A percentile compares a stretch with the other conserved stretches of the same genome.
Conservation (phyloP, 306 rosid species). For the Cicer cuneatum region DNA sequence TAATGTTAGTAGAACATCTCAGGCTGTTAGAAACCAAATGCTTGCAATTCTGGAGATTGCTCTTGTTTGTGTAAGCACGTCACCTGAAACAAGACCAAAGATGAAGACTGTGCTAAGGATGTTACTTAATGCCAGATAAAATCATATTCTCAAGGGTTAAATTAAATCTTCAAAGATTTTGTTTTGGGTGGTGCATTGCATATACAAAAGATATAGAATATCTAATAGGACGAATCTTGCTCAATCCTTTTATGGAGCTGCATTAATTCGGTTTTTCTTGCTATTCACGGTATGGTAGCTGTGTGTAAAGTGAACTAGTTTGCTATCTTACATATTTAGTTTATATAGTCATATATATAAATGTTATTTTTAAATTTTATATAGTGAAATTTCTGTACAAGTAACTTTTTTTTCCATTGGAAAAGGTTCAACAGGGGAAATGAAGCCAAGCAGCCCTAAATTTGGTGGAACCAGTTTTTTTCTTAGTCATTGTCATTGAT, state of each 20-base stretch:
- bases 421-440: not conserved
- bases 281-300: not conserved
- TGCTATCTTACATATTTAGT: not conserved
- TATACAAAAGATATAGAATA: conserved; percentile 35
- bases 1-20: conserved; percentile 68
- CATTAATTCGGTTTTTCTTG: conserved; percentile 27
- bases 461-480: not conserved
- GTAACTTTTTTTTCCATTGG: not conserved
- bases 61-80: conserved; percentile 63
- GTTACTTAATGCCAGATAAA: conserved; percentile 81
- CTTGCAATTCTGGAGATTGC: conserved; percentile 73
- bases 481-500: not conserved
- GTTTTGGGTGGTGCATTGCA: not conserved
- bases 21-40: conserved; percentile 73
- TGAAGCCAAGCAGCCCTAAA: not conserved
- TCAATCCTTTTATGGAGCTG: conserved; percentile 24
- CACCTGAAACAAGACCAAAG: conserved; percentile 82
- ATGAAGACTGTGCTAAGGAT: conserved; percentile 78
- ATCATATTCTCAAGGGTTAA: not conserved
- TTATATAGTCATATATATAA: not conserved
- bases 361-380: not conserved
- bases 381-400: not conserved
- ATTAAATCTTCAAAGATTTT: not conserved
- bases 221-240: conserved; percentile 26
- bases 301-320: not conserved